phyloP scores from a whole-genome alignment of 148 eudicot genomes.

The Hydrangea macrophylla region DNA sequence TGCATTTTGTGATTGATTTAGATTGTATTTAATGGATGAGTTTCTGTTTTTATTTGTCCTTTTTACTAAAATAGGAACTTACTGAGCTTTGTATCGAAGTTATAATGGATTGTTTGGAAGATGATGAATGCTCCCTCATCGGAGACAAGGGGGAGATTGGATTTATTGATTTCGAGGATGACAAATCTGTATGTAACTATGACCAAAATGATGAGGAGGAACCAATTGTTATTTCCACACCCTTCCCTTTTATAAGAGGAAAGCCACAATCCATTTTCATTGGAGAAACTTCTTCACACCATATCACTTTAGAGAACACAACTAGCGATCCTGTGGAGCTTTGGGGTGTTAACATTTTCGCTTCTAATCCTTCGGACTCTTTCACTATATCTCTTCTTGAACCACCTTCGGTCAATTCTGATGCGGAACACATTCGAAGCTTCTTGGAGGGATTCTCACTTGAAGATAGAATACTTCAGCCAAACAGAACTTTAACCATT shows the following conservation, averaged over 20 bases:
- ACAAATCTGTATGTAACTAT: slow-evolving; percentile 54
- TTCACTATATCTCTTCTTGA: slow-evolving; percentile 75
- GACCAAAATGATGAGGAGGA: slow-evolving; percentile 62
- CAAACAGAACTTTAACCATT: slow-evolving; percentile 46
- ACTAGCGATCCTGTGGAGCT: slow-evolving; percentile 54
- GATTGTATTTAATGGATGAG: too few relatives aligned
- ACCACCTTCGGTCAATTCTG: slow-evolving; percentile 51
- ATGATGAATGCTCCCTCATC: slow-evolving; percentile 63
- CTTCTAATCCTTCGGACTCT: slow-evolving; percentile 69
- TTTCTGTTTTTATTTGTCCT: background rate
- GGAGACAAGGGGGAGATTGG: slow-evolving; percentile 82
- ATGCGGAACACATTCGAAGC: slow-evolving; percentile 33
- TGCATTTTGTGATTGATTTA: too few relatives aligned
- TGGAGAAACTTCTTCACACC: slow-evolving; percentile 45
- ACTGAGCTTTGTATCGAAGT: background rate
- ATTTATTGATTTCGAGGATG: slow-evolving; percentile 63
- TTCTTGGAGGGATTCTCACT: slow-evolving; percentile 53
- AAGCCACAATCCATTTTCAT: slow-evolving; percentile 65
- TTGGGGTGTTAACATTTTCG: slow-evolving; percentile 64
- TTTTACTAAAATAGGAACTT: background rate
- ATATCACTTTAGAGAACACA: slow-evolving; percentile 60
- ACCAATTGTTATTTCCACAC: slow-evolving; percentile 56
- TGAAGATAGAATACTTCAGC: slow-evolving; percentile 70
- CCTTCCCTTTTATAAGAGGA: slow-evolving; percentile 63
- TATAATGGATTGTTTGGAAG: slow-evolving; percentile 39